Conservation (phyloP, 805 yeast species). For the Komagataella mondaviorum region DNA sequence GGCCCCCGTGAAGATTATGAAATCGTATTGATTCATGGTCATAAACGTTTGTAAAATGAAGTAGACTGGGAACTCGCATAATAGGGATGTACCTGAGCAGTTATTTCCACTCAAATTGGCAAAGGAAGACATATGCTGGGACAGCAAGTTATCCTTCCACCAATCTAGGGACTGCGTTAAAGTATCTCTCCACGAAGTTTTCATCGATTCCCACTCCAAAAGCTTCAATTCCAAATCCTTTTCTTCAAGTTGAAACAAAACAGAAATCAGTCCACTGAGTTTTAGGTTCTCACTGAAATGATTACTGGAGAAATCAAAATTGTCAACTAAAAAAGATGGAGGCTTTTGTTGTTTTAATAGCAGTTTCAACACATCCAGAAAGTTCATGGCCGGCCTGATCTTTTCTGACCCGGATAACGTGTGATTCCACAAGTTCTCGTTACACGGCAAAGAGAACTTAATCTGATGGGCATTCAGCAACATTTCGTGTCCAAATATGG, state of each 20-base stretch:
- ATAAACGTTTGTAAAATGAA: conserved; percentile 64
- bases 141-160: conserved; percentile 30
- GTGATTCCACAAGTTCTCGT: conserved; percentile 1
- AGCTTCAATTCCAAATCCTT: conserved; percentile 34
- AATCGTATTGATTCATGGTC: conserved; percentile 64
- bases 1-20: conserved; percentile 69
- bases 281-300: conserved; percentile 50
- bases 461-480: conserved; percentile 37
- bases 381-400: neutral
- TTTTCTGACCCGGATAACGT: neutral
- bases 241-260: conserved; percentile 46
- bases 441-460: conserved; percentile 41
- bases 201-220: conserved; percentile 21
- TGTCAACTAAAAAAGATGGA: neutral
- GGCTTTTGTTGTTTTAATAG: conserved; percentile 24
- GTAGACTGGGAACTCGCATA: conserved; percentile 20
- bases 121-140: neutral
- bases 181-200: conserved; percentile 47
- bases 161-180: conserved; percentile 50
- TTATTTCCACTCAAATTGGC: neutral
- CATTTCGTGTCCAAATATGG: conserved; percentile 56
- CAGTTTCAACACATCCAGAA: conserved; percentile 16
- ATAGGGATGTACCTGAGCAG: neutral
- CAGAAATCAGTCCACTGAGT: conserved; percentile 46
- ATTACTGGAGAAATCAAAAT: conserved; percentile 23